A percentile compares a stretch with the other conserved stretches of the same genome.
These are phyloP conservation scores for Ustilago curta DNA, from an alignment of 1,284 basidiomycete species.

Conservation along the genomic window DNA sequence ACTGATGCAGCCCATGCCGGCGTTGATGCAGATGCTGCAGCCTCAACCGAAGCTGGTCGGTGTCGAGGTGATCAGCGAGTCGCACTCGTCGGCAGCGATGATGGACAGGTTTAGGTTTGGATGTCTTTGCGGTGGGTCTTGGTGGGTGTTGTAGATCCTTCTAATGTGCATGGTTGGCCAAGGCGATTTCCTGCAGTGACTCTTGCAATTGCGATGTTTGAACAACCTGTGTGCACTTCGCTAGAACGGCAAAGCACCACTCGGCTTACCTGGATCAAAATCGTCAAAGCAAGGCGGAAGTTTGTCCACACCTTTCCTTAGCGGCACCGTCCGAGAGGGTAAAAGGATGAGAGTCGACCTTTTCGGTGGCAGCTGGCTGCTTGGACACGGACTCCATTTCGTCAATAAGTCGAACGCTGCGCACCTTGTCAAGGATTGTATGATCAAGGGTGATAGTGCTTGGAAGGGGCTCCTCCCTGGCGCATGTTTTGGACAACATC, in stretches of 20 bases:
- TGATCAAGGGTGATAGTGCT: too few species aligned
- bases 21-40: slow-evolving; percentile 18
- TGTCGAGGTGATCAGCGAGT: slow-evolving; percentile 7
- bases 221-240: too few species aligned
- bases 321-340: too few species aligned
- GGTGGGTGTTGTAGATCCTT: slow-evolving; percentile 39
- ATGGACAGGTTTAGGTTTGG: slow-evolving; percentile 10
- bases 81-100: not conserved
- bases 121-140: slow-evolving; percentile 43
- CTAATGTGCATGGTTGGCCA: not conserved
- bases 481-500: too few species aligned
- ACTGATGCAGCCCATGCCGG: slow-evolving; percentile 3
- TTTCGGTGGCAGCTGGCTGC: too few species aligned
- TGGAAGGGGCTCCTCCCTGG: too few species aligned
- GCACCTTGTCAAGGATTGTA: too few species aligned
- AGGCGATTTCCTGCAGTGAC: not conserved
- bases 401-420: too few species aligned
- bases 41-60: slow-evolving; percentile 20
- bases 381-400: too few species aligned
- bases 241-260: slow-evolving; percentile 28
- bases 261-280: slow-evolving; percentile 19
- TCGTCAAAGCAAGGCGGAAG: slow-evolving; percentile 36
- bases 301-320: too few species aligned
- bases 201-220: too few species aligned
- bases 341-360: too few species aligned